phyloP scores from a whole-genome alignment of 2,329 filamentous ascomycete species.

The Clonostachys rosea region DNA sequence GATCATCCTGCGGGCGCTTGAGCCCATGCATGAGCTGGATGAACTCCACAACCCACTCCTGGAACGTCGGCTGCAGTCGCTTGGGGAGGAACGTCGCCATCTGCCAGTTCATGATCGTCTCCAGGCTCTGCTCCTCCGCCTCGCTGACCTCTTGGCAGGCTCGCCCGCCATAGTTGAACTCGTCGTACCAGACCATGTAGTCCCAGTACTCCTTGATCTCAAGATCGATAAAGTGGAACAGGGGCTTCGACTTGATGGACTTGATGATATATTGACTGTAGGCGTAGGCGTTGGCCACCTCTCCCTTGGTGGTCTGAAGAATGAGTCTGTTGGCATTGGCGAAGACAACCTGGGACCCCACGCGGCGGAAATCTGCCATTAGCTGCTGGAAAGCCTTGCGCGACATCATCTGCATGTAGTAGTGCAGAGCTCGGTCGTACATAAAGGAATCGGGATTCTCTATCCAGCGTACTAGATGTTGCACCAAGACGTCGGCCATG shows the following conservation, averaged over 20 bases:
- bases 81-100: slow-evolving; percentile 82
- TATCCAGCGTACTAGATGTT: slow-evolving; percentile 96
- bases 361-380: slow-evolving; percentile 92
- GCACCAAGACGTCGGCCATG: slow-evolving; percentile 97
- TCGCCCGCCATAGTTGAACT: slow-evolving; percentile 97
- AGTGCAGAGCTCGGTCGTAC: slow-evolving; percentile 89
- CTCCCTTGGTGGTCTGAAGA: slow-evolving; percentile 91
- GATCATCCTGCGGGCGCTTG: slow-evolving; percentile 59
- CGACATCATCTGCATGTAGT: slow-evolving; percentile 98
- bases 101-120: slow-evolving; percentile 98
- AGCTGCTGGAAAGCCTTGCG: slow-evolving; percentile 95
- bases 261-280: slow-evolving; percentile 98
- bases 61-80: slow-evolving; percentile 77
- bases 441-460: slow-evolving; percentile 90
- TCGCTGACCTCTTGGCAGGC: slow-evolving; percentile 81
- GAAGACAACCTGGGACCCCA: slow-evolving; percentile 94
- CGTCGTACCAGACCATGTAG: slow-evolving; percentile 97
- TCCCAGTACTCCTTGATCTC: slow-evolving; percentile 99
- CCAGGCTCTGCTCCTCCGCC: slow-evolving; percentile 66
- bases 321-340: slow-evolving; percentile 85
- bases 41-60: slow-evolving; percentile 92
- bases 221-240: slow-evolving; percentile 96
- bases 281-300: slow-evolving; percentile 93
- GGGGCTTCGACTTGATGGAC: slow-evolving; percentile 89
- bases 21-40: slow-evolving; percentile 88